Base-by-base conservation (phyloP, 2,329 filamentous ascomycete genomes). In the Claviceps arundinis region DNA sequence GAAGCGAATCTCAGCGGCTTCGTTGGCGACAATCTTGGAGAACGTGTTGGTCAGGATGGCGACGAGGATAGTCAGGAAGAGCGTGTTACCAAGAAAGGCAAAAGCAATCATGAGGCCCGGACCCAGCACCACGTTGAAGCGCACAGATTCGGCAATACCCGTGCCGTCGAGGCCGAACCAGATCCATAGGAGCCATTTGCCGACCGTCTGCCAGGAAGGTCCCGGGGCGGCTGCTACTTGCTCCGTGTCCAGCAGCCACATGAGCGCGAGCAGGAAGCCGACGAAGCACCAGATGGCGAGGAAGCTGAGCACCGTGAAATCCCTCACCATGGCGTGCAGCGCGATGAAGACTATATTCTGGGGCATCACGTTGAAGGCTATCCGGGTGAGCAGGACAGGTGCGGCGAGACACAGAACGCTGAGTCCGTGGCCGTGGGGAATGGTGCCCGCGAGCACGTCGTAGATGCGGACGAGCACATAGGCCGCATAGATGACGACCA, bases 121-220 rank as follows among this genome's bases (percentile, higher is more conserved):
- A 0, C 84, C 84, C 2, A 87, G 73, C 24, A 85, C 66, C 64
- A 78, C 71, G 62, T 88, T 82, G 65, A 87, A 84, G 46, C 81
- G 75, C 8, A 67, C 68, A 2, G 70, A 71, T 54, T 71, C 68
- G 53, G 75, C 71, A 46, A 77, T 76, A 11, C 74, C 74, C 4
- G 74, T 76, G 22, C 74, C 84, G 55, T 87, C 84, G 1, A 88
- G 76, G 1, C 84, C 84, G 58, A 88, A 88, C 84, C 84, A 88
- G 58, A 88, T 85, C 81, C 82, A 87, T 2, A 88, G 72, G 75
- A 88, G 84, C 84, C 84, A 88, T 64, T 87, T 87, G 37, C 77
- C 77, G 48, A 87, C 84, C 0, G 81, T 83, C 34, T 66, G 63
- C 69, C 70, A 73, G 17, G 52, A 38, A 37, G 52, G 52, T 4